Evolutionary conservation across 2,329 filamentous ascomycete genomes (phyloP), one percentile per base, ranked within the genome.

Genomic region (Coniochaeta sp.): DNA sequence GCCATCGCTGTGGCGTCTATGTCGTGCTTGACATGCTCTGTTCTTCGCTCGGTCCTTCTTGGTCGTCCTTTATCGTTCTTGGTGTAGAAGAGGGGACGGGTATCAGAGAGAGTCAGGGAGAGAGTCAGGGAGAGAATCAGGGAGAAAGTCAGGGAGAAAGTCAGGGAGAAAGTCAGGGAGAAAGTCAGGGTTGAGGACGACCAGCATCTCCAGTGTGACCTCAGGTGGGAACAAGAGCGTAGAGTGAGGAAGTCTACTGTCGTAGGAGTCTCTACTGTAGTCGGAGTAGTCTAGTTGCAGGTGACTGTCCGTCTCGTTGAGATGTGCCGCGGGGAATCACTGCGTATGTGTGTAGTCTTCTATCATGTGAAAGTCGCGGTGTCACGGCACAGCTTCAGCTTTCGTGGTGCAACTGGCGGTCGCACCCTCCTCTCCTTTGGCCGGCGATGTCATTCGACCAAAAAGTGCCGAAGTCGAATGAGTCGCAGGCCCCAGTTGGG

Each of bases 321-420:
- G 6, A 30, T 5, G 24, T 52, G 47, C 26, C 24, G 47, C 47
- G 16, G 47, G 30, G 47, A 52, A 52, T 6, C 17, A 14, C 22
- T 17, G 17, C 4, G 24, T 4, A n/a, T n/a, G n/a, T n/a, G n/a
- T n/a, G n/a, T n/a, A n/a, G 47, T 9, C 16, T 14, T 28, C 47
- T 52, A 17, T 52, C 47, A 52, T 52, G 47, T 52, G 47, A 52
- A 52, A 52, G 47, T 28, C 14, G 42, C 16, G 30, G 24, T 52
- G 47, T 52, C 22, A 52, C 47, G 47, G 47, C 47, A n/a, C 47
- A n/a, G 47, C 47, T 52, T 52, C 47, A 52, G 47, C 47, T 52
- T 28, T 14, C 7, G 24, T n/a, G n/a, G 30, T 28, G 47, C 14
- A 22, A 30, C 22, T 52, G 19, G 44, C 22, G 19, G 44, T 44